Evolutionary conservation across 306 rosid genomes (phyloP).

Genomic region (Gillenia trifoliata): DNA sequence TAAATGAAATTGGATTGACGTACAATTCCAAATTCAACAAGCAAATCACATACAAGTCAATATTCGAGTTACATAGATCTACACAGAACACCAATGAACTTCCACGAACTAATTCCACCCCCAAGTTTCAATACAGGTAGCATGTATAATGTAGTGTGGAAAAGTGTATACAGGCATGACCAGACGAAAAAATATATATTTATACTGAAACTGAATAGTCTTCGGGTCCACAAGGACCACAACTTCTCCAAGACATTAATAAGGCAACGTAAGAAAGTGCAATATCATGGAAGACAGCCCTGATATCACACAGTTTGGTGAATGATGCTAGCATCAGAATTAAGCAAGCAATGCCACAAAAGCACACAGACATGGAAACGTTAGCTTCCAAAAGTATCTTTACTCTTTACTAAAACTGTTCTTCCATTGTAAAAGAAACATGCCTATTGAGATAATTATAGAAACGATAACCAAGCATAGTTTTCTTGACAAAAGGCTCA

Average conservation of each 20-base stretch:
- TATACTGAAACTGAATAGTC: not conserved
- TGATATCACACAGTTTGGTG: not conserved
- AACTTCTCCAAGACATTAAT: not conserved
- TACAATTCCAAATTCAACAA: not conserved
- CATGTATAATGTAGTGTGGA: not conserved
- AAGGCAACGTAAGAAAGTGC: not conserved
- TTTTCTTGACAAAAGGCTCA: not conserved
- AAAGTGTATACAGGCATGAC: not conserved
- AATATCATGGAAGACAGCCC: not conserved
- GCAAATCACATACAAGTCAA: not conserved
- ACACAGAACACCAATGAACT: not conserved
- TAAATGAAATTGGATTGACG: not conserved
- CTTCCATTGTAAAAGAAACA: not conserved
- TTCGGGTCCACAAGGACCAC: not conserved
- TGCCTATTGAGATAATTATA: not conserved
- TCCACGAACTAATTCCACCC: not conserved
- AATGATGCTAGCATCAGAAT: not conserved
- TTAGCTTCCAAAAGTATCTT: not conserved
- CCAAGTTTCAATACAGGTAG: not conserved
- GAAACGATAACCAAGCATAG: not conserved
- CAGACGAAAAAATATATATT: not conserved
- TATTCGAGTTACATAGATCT: not conserved
- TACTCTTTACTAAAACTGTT: not conserved
- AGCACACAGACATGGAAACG: not conserved
- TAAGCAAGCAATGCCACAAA: not conserved